Conservation (phyloP, 2,329 filamentous ascomycete genomes). For the Didymellaceae sp. region DNA sequence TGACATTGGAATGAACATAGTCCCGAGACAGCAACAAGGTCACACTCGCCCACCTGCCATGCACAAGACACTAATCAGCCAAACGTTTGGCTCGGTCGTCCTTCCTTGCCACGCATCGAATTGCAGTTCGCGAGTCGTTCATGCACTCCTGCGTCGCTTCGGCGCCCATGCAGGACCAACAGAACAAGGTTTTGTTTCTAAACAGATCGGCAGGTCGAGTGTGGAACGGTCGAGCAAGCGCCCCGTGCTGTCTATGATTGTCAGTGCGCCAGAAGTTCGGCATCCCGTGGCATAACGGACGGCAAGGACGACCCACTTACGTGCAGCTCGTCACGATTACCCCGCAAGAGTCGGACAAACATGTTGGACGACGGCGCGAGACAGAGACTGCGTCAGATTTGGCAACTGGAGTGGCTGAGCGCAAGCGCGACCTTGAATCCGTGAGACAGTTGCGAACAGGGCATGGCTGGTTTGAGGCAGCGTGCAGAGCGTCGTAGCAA, state of each 20-base stretch:
- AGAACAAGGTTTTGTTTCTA: constrained; percentile 17
- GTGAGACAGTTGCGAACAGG: background rate
- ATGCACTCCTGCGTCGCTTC: constrained; percentile 15
- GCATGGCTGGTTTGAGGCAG: constrained; percentile 2
- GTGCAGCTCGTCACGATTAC: constrained; percentile 12
- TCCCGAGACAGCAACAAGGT: constrained; percentile 2
- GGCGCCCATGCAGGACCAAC: constrained; percentile 9
- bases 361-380: constrained; percentile 8
- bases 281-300: constrained; percentile 17
- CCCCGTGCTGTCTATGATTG: constrained; percentile 4
- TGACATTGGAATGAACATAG: constrained; percentile 14
- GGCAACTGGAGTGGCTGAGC: constrained; percentile 1
- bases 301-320: constrained; percentile 15
- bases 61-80: background rate
- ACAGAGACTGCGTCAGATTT: constrained; percentile 1
- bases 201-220: constrained; percentile 12
- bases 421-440: constrained; percentile 1
- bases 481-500: constrained; percentile 5
- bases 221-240: constrained; percentile 4
- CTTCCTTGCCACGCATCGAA: background rate
- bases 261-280: constrained; percentile 13
- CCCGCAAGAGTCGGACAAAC: constrained; percentile 7
- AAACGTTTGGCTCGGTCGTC: constrained; percentile 3
- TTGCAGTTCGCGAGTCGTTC: constrained; percentile 14
- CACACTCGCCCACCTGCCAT: background rate